A percentile compares a stretch with the other conserved stretches of the same genome.
Evolutionary conservation across 202 grass and related monocot genomes (phyloP).

Genomic region (Schoenoplectus triqueter): DNA sequence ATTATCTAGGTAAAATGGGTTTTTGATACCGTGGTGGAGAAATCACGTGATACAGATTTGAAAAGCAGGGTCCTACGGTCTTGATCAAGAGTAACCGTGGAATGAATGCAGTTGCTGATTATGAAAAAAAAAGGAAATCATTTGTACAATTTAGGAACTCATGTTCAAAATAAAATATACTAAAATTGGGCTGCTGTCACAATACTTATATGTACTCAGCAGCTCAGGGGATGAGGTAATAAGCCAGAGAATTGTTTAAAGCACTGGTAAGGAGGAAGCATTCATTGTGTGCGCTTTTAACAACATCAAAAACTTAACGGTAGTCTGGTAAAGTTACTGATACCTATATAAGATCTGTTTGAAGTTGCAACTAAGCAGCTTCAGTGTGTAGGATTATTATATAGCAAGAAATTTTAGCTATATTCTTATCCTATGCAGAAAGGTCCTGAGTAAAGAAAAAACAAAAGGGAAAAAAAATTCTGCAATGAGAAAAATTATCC

Average conservation of each 20-base stretch:
- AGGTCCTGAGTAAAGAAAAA: background rate
- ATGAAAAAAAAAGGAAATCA: too few species aligned
- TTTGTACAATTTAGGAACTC: too few species aligned
- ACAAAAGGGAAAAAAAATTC: background rate
- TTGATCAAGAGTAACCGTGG: too few species aligned
- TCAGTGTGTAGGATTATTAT: background rate
- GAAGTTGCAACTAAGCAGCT: background rate
- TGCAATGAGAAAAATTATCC: background rate
- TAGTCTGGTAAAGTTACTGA: background rate
- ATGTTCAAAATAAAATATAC: too few species aligned
- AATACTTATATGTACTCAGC: too few species aligned
- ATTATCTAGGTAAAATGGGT: too few species aligned
- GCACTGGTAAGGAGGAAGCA: background rate
- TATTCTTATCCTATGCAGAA: background rate
- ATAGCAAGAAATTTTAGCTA: background rate
- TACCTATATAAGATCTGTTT: background rate
- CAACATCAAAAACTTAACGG: background rate
- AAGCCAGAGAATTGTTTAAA: background rate
- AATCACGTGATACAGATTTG: too few species aligned
- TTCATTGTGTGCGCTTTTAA: background rate
- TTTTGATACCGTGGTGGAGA: too few species aligned
- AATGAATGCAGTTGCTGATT: too few species aligned
- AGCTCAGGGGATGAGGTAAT: background rate
- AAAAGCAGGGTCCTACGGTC: too few species aligned
- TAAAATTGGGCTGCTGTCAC: too few species aligned